Percentiles rank a stretch among this genome's conserved stretches.
These are phyloP conservation scores for Penicillium palitans DNA, from an alignment of 2,329 filamentous ascomycete genomes.

Conservation along the genomic window DNA sequence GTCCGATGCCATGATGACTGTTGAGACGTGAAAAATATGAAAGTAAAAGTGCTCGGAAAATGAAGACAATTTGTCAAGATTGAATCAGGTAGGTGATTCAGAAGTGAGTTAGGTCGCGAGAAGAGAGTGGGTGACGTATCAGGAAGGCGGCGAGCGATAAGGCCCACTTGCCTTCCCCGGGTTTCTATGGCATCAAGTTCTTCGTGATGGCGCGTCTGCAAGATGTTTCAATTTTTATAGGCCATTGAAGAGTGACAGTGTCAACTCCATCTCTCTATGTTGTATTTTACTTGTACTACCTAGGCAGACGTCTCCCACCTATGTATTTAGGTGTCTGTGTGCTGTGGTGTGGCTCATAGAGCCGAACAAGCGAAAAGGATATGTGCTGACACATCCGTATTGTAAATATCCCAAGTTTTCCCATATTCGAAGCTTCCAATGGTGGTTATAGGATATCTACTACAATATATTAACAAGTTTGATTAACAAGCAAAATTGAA, in stretches of 20 bases:
- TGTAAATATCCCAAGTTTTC: no score
- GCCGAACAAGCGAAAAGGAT: background rate
- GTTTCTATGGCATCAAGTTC: conserved; percentile 6
- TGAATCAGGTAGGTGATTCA: background rate
- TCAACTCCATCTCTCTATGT: no score
- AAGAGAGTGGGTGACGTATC: conserved; percentile 32
- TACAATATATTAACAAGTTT: background rate
- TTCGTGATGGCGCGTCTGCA: background rate
- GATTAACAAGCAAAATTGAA: background rate
- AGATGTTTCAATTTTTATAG: background rate
- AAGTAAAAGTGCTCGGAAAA: background rate
- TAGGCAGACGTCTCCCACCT: background rate
- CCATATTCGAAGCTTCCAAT: background rate
- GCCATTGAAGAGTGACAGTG: background rate
- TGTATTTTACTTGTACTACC: background rate
- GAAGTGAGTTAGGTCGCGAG: conserved; percentile 14
- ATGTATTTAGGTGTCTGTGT: background rate
- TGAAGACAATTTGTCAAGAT: background rate
- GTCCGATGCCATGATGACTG: conserved; percentile 50
- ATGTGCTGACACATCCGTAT: background rate
- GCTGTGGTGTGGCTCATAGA: background rate
- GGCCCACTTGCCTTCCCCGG: conserved; percentile 14
- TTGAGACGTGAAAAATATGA: background rate
- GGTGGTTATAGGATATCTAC: background rate
- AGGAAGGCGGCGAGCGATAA: conserved; percentile 29